phyloP scores from a whole-genome alignment of 352 stramenopile genomes.

The Albugo candida region DNA sequence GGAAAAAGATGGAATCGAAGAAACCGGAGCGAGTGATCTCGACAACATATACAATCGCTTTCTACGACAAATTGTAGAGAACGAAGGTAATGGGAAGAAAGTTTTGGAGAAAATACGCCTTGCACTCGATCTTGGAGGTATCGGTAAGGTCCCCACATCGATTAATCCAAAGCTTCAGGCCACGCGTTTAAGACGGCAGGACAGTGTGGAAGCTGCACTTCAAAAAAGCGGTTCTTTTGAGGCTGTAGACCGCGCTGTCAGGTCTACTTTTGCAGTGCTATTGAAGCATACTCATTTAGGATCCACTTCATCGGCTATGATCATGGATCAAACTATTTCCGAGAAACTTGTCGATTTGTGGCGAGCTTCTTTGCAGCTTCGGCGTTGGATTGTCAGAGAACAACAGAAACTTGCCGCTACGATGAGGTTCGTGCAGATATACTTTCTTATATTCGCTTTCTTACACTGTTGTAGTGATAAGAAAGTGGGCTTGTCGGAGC shows the following conservation, averaged over 20 bases:
- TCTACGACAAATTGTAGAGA: conserved; percentile 54
- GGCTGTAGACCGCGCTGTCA: conserved; percentile 58
- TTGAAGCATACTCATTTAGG: conserved; percentile 64
- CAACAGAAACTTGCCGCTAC: conserved; percentile 64
- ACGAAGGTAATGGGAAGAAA: conserved; percentile 50
- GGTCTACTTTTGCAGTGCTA: conserved; percentile 53
- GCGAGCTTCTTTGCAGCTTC: conserved; percentile 54
- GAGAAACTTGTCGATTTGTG: conserved; percentile 55
- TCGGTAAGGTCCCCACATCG: conserved; percentile 3
- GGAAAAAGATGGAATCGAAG: conserved; percentile 8
- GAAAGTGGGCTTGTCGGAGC: conserved; percentile 15
- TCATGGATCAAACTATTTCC: conserved; percentile 28
- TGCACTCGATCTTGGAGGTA: conserved; percentile 30
- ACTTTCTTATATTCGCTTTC: not conserved
- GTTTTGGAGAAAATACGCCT: conserved; percentile 62
- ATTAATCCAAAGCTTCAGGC: conserved; percentile 41
- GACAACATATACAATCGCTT: conserved; percentile 14
- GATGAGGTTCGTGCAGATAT: conserved; percentile 17
- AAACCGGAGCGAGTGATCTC: not conserved
- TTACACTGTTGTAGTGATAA: conserved; percentile 13
- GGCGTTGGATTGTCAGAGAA: conserved; percentile 74
- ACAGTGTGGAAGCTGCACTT: conserved; percentile 64
- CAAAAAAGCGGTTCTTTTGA: conserved; percentile 75
- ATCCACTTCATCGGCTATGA: conserved; percentile 46
- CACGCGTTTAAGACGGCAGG: conserved; percentile 46